phyloP scores from a whole-genome alignment of 331 rosid genomes.

The Quercus tomentella region DNA sequence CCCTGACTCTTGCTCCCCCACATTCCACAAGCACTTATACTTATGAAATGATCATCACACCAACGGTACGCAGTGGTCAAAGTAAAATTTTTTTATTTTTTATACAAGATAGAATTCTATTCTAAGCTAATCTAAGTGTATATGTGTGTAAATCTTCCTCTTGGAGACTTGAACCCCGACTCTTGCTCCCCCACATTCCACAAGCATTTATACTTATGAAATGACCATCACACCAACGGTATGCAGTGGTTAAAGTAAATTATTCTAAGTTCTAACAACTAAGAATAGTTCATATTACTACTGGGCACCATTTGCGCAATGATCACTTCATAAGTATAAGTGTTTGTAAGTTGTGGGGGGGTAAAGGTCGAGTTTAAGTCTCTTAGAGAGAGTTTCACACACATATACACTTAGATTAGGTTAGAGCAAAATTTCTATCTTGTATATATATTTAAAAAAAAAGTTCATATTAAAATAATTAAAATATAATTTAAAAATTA shows the following conservation, averaged over 20 bases:
- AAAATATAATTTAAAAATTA: no score
- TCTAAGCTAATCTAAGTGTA: no score
- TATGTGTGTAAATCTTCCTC: rapidly evolving
- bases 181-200: rapidly evolving
- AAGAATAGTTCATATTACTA: no score
- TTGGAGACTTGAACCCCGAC: rapidly evolving
- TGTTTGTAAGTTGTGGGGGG: rapidly evolving
- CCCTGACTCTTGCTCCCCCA: rapidly evolving
- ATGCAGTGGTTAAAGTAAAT: rapidly evolving
- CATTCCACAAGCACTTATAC: rapidly evolving
- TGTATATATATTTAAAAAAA: no score
- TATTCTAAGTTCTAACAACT: no score
- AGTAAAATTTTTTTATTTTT: no score
- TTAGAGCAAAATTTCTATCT: rapidly evolving
- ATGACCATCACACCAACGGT: rapidly evolving
- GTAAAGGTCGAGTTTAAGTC: no score
- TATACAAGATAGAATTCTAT: no score
- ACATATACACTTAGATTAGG: rapidly evolving
- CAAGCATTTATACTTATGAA: no score
- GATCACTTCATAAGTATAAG: rapidly evolving
- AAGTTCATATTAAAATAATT: no score
- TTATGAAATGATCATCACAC: rapidly evolving
- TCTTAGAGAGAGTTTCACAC: rapidly evolving
- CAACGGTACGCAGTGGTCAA: rapidly evolving
- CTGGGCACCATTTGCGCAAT: rapidly evolving